Evolutionary conservation across 257 asterid species (phyloP).

Genomic region (Capsicum baccatum): DNA sequence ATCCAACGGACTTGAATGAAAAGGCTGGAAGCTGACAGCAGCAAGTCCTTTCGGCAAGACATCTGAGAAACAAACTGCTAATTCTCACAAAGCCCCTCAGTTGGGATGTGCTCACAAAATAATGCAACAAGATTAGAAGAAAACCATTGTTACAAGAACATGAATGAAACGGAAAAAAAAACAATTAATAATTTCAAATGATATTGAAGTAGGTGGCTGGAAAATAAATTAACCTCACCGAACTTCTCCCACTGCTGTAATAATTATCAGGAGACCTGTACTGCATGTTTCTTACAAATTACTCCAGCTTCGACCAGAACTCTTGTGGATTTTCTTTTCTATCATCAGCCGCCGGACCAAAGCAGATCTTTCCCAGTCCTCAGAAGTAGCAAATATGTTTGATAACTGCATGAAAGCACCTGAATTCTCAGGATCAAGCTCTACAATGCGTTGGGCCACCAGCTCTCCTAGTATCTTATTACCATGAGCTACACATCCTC

Average conservation of each 20-base stretch:
- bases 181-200: neutral
- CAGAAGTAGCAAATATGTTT: constrained; percentile 67
- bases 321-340: constrained; percentile 60
- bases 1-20: neutral
- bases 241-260: neutral
- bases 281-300: constrained; percentile 26
- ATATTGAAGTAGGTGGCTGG: constrained; percentile 6
- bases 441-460: constrained; percentile 58
- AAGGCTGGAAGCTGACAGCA: neutral
- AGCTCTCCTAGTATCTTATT: constrained; percentile 57
- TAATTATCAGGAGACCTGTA: neutral
- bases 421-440: constrained; percentile 72
- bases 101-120: neutral
- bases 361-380: constrained; percentile 78
- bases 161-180: neutral
- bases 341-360: constrained; percentile 70
- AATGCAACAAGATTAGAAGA: constrained; percentile 17
- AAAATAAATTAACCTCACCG: constrained; percentile 9
- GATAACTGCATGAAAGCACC: constrained; percentile 80
- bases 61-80: neutral
- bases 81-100: neutral
- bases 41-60: constrained; percentile 2
- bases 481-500: constrained; percentile 77
- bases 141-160: constrained; percentile 11
- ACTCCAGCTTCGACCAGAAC: constrained; percentile 87